These are phyloP conservation scores for Monascus ruber DNA, from an alignment of 2,329 filamentous ascomycete genomes.

Conservation along the genomic window DNA sequence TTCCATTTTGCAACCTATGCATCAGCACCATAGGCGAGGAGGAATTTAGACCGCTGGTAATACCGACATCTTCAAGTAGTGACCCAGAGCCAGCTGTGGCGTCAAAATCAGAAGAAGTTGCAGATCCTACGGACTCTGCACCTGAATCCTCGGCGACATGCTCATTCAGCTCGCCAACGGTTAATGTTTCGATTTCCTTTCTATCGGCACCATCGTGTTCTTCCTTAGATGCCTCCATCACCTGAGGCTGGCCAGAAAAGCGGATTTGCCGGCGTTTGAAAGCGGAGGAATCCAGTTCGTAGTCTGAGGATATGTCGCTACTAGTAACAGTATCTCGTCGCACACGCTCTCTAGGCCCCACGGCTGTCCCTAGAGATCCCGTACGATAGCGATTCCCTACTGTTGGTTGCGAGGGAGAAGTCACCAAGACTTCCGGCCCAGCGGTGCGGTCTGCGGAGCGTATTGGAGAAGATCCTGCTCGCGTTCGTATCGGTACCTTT, in stretches of 20 bases:
- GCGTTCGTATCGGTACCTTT: constrained; percentile 81
- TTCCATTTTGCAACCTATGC: constrained; percentile 24
- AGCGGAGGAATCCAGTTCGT: constrained; percentile 44
- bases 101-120: constrained; percentile 44
- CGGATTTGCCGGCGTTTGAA: constrained; percentile 45
- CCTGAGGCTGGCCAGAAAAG: constrained; percentile 27
- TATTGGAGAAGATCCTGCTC: constrained; percentile 80
- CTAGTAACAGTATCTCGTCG: constrained; percentile 54
- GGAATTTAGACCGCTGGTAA: constrained; percentile 33
- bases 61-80: constrained; percentile 41
- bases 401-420: constrained; percentile 43
- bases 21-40: constrained; percentile 39
- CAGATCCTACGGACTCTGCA: constrained; percentile 37
- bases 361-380: constrained; percentile 46
- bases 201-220: constrained; percentile 15
- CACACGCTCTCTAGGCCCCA: constrained; percentile 42
- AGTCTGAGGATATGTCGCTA: constrained; percentile 56
- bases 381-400: constrained; percentile 38
- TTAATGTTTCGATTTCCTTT: constrained; percentile 18
- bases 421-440: constrained; percentile 39
- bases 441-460: constrained; percentile 41
- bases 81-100: constrained; percentile 46
- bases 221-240: constrained; percentile 21
- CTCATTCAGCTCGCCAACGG: constrained; percentile 23
- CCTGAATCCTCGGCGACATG: constrained; percentile 38